Conservation (phyloP, 2,329 filamentous ascomycete genomes). For the Diaporthe australafricana region DNA sequence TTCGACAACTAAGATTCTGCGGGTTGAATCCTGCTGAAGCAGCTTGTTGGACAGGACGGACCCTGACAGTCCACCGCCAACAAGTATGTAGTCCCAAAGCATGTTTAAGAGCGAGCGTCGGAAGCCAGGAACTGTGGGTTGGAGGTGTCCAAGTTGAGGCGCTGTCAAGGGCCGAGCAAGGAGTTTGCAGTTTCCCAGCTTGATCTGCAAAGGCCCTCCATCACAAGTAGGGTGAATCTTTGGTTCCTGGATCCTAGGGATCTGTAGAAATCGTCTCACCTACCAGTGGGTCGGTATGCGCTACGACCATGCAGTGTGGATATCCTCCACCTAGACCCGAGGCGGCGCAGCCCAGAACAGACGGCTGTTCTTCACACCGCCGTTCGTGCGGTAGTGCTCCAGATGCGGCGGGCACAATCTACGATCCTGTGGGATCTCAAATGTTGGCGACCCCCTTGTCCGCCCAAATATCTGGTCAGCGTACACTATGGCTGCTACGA, state of each 20-base stretch:
- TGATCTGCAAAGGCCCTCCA: background rate
- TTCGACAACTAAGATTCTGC: constrained; percentile 49
- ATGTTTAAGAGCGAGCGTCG: background rate
- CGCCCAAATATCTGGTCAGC: too few relatives aligned
- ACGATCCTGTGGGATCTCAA: background rate
- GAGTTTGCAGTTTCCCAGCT: background rate
- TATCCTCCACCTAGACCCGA: background rate
- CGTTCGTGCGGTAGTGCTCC: background rate
- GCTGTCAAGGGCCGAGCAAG: background rate
- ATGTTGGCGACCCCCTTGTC: background rate
- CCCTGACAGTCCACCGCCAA: constrained; percentile 39
- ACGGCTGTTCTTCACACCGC: background rate
- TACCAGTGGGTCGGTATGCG: background rate
- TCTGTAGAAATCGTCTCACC: background rate
- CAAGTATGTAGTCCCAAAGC: constrained; percentile 41
- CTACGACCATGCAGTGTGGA: background rate
- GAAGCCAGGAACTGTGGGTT: background rate
- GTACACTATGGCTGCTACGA: too few relatives aligned
- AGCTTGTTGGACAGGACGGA: constrained; percentile 39
- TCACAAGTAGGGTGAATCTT: background rate
- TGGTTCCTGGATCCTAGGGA: background rate
- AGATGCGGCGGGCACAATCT: background rate
- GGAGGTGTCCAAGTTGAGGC: too few relatives aligned
- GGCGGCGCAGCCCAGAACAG: background rate
- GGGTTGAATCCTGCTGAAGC: constrained; percentile 24